Percentiles rank a stretch among this genome's conserved stretches.
These are phyloP conservation scores for Aristolochia californica DNA, from an alignment of 164 flowering plant genomes.

Conservation along the genomic window DNA sequence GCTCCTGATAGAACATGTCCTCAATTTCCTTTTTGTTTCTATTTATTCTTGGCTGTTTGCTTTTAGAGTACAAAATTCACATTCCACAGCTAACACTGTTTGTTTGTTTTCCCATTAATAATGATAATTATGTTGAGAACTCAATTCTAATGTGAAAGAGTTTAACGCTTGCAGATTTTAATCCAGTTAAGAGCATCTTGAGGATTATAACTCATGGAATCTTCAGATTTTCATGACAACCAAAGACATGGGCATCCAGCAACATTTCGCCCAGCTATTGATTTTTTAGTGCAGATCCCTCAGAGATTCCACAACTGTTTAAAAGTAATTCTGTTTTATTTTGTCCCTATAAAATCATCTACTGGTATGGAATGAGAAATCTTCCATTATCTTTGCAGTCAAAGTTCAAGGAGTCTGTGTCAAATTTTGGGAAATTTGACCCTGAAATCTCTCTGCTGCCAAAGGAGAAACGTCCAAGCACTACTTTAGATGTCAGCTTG, in stretches of 20 bases:
- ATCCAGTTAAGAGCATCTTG: no score
- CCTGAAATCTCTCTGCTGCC: conserved; percentile 5
- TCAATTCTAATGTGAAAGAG: no score
- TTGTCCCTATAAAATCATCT: background rate
- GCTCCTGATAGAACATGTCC: no score
- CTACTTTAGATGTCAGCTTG: conserved; percentile 26
- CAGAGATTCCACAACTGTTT: conserved; percentile 38
- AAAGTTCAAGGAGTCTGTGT: conserved; percentile 26
- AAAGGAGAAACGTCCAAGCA: conserved; percentile 17
- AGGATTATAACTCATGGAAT: no score
- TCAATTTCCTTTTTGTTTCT: no score
- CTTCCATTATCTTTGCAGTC: conserved; percentile 22
- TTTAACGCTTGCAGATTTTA: no score
- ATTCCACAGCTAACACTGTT: no score
- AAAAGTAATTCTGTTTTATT: conserved; percentile 26
- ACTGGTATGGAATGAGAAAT: background rate
- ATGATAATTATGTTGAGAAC: no score
- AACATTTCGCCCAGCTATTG: conserved; percentile 28
- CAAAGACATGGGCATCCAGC: conserved; percentile 15
- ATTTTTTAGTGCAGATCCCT: conserved; percentile 37
- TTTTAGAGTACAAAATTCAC: no score
- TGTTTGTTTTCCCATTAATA: no score
- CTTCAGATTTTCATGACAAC: conserved; percentile 9
- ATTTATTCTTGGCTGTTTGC: no score
- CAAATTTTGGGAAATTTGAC: conserved; percentile 13